A percentile compares a stretch with the other conserved stretches of the same genome.
Evolutionary conservation across 139 green algal genomes (phyloP).

Genomic region (Mesostigma viride): DNA sequence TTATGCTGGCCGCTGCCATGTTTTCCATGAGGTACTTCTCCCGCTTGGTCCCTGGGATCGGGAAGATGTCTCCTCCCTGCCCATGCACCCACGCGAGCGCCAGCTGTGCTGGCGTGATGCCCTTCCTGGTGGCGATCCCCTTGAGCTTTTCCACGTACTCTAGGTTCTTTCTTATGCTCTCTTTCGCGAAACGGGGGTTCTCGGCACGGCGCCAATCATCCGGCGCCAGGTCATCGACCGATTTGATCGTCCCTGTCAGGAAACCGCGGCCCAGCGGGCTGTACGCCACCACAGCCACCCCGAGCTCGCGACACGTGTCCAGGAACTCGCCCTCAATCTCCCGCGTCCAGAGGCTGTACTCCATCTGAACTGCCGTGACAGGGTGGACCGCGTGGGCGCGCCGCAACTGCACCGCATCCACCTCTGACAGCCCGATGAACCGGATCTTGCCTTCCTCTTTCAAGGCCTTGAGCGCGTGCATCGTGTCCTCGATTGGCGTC

Average conservation of each 20-base stretch:
- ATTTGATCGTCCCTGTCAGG: constrained; percentile 39
- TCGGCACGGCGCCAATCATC: constrained; percentile 30
- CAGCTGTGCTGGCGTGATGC: constrained; percentile 51
- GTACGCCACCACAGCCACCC: constrained; percentile 61
- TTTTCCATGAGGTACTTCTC: constrained; percentile 46
- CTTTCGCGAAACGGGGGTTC: constrained; percentile 29
- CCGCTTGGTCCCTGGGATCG: constrained; percentile 67
- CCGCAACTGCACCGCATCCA: constrained; percentile 41
- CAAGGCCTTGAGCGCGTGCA: constrained; percentile 34
- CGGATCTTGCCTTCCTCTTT: constrained; percentile 57
- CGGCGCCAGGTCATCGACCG: constrained; percentile 19
- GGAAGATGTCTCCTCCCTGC: constrained; percentile 52
- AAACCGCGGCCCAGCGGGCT: constrained; percentile 52
- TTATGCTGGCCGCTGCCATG: constrained; percentile 29
- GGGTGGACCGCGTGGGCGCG: constrained; percentile 45
- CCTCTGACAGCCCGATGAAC: constrained; percentile 59
- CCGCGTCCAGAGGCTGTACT: constrained; percentile 53
- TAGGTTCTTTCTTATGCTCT: constrained; percentile 47
- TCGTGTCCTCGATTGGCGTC: constrained; percentile 48
- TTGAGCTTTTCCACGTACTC: constrained; percentile 45
- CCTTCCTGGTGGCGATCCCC: constrained; percentile 44
- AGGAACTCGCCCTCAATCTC: constrained; percentile 39
- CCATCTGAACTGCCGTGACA: constrained; percentile 55
- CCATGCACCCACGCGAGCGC: constrained; percentile 61
- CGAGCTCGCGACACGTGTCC: constrained; percentile 43